Conservation (phyloP, 495 filamentous ascomycete genomes). For the Aspergillus wentii region DNA sequence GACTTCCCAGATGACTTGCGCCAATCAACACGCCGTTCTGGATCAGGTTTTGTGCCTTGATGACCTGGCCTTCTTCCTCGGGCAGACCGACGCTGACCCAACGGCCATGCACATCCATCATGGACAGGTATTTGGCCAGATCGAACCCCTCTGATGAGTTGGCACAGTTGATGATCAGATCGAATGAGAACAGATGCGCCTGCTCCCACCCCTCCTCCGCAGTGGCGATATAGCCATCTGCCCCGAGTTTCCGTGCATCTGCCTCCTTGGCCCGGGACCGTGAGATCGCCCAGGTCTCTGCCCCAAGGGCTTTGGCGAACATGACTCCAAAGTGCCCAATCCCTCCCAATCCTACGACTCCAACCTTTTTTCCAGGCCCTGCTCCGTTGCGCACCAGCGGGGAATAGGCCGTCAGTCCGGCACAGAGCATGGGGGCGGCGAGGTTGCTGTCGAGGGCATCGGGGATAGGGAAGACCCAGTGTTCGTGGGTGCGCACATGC, state of each 20-base stretch:
- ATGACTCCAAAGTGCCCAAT: slow-evolving; percentile 70
- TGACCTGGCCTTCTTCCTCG: slow-evolving; percentile 66
- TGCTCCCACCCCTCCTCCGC: slow-evolving; percentile 43
- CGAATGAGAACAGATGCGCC: slow-evolving; percentile 50
- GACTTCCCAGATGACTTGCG: slow-evolving; percentile 74
- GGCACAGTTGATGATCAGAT: slow-evolving; percentile 70
- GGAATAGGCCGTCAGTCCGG: slow-evolving; percentile 75
- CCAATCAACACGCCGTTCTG: slow-evolving; percentile 75
- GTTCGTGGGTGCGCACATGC: slow-evolving; percentile 71
- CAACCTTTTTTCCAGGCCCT: slow-evolving; percentile 77
- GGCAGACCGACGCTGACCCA: slow-evolving; percentile 84
- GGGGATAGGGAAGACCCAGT: slow-evolving; percentile 73
- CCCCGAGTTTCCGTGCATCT: slow-evolving; percentile 64
- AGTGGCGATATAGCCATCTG: slow-evolving; percentile 69
- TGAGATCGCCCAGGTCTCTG: slow-evolving; percentile 67
- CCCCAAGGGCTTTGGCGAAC: slow-evolving; percentile 67
- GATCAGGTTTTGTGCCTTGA: slow-evolving; percentile 74
- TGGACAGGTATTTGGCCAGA: slow-evolving; percentile 64
- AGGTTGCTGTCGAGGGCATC: slow-evolving; percentile 58
- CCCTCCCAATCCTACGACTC: slow-evolving; percentile 72
- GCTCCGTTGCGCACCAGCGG: slow-evolving; percentile 71
- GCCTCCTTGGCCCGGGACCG: slow-evolving; percentile 63
- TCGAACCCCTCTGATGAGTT: slow-evolving; percentile 66
- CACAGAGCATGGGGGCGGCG: slow-evolving; percentile 87
- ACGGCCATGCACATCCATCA: slow-evolving; percentile 77